phyloP scores from a whole-genome alignment of 1,284 basidiomycete species.

The Trametes hirsuta region DNA sequence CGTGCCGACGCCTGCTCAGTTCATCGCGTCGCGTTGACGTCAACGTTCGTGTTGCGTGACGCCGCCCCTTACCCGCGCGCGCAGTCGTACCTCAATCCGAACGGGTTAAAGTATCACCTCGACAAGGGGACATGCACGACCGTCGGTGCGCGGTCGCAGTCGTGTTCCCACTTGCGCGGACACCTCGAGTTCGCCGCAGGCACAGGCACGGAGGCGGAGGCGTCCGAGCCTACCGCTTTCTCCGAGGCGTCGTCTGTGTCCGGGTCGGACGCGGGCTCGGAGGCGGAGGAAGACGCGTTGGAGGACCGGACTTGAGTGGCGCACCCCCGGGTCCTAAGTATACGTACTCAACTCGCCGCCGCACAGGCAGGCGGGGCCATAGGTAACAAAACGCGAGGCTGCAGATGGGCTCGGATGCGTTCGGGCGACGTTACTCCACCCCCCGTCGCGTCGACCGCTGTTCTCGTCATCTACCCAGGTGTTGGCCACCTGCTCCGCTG shows the following conservation, averaged over 20 bases:
- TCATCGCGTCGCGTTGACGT: slow-evolving; percentile 3
- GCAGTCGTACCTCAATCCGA: slow-evolving; percentile 61
- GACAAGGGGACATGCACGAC: slow-evolving; percentile 60
- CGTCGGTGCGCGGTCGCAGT: slow-evolving; percentile 19
- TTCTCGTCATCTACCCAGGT: not conserved
- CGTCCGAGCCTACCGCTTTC: not conserved
- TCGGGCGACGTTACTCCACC: not conserved
- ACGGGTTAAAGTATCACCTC: slow-evolving; percentile 64
- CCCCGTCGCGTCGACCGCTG: not conserved
- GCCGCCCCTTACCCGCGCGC: not conserved
- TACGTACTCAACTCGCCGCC: not conserved
- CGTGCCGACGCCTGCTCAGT: slow-evolving; percentile 1
- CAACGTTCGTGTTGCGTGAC: too few species aligned
- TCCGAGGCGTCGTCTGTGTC: not conserved
- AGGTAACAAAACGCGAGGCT: not conserved
- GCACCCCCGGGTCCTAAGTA: not conserved
- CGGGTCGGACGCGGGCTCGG: not conserved
- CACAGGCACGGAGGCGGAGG: not conserved
- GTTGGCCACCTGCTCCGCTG: too few species aligned
- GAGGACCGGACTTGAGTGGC: slow-evolving; percentile 1
- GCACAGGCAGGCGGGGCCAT: not conserved
- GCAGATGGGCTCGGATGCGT: too few species aligned
- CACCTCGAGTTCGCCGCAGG: not conserved
- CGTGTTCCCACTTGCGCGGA: not conserved
- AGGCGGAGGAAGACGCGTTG: not conserved